A percentile compares a stretch with the other conserved stretches of the same genome.
Conservation (phyloP, 306 rosid species). For the Medicago lupulina region DNA sequence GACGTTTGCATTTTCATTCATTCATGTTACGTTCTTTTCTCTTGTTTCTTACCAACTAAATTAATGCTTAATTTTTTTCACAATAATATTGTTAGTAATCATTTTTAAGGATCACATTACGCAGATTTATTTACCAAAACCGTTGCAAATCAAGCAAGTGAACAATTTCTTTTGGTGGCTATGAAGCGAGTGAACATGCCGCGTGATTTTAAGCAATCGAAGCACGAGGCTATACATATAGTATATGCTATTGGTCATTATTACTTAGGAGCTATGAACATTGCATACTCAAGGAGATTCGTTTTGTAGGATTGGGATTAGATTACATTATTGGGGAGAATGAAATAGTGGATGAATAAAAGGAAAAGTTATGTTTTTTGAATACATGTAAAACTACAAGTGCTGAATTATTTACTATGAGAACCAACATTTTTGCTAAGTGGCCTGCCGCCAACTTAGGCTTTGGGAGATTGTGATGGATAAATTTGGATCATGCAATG, state of each 20-base stretch:
- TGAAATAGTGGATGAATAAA: constrained; percentile 7
- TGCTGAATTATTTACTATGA: constrained; percentile 43
- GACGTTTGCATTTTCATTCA: background rate
- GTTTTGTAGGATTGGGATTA: background rate
- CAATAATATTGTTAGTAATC: background rate
- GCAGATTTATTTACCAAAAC: background rate
- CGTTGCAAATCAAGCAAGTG: background rate
- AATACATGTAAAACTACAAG: constrained; percentile 42
- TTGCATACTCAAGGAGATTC: too few relatives aligned
- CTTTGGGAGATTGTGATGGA: constrained; percentile 41
- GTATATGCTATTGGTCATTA: background rate
- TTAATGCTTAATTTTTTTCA: background rate
- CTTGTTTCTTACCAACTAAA: background rate
- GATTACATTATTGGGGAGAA: constrained; percentile 27
- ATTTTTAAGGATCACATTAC: background rate
- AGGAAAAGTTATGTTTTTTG: background rate
- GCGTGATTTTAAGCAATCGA: background rate
- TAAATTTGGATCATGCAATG: constrained; percentile 28
- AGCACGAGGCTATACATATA: background rate
- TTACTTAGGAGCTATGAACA: background rate
- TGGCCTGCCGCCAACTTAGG: constrained; percentile 41
- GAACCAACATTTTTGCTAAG: constrained; percentile 32
- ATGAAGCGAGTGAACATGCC: background rate
- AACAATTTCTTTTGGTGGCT: background rate
- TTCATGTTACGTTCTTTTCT: too few relatives aligned